phyloP scores from a whole-genome alignment of 805 yeast genomes.

The Saccharomycopsis lassenensis region DNA sequence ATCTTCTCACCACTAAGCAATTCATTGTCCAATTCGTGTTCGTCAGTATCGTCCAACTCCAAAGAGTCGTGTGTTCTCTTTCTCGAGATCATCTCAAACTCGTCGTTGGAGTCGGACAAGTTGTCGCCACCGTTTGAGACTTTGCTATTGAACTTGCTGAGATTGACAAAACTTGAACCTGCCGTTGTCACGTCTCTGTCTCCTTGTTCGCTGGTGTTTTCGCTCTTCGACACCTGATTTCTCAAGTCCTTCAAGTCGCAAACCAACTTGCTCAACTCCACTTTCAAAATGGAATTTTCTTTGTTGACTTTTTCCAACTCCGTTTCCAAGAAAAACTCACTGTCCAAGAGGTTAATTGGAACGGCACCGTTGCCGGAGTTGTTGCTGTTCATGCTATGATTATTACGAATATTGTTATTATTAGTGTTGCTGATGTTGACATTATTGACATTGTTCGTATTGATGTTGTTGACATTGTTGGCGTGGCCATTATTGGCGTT shows the following conservation, averaged over 20 bases:
- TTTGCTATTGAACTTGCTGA: too few species aligned
- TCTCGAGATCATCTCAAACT: constrained; percentile 10
- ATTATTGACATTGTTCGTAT: too few species aligned
- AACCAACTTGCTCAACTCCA: constrained; percentile 34
- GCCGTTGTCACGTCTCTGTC: not conserved
- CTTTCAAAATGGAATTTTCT: constrained; percentile 33
- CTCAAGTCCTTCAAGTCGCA: constrained; percentile 31
- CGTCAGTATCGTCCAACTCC: constrained; percentile 11
- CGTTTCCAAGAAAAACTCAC: constrained; percentile 29
- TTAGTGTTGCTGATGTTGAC: too few species aligned
- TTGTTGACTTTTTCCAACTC: constrained; percentile 33
- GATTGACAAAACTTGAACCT: not conserved
- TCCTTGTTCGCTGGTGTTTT: not conserved
- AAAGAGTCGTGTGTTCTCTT: constrained; percentile 17
- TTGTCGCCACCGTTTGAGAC: too few species aligned
- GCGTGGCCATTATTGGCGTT: too few species aligned
- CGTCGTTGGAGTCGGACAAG: constrained; percentile 1
- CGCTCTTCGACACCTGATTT: constrained; percentile 10
- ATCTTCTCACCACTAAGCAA: too few species aligned
- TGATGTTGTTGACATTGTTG: too few species aligned
- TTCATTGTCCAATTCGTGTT: too few species aligned
- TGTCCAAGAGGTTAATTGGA: too few species aligned
- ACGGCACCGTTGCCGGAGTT: too few species aligned
- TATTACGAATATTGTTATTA: too few species aligned
- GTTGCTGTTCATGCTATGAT: too few species aligned